A percentile compares a stretch with the other conserved stretches of the same genome.
Conservation (phyloP, 805 yeast genomes). For the Metschnikowia similis region DNA sequence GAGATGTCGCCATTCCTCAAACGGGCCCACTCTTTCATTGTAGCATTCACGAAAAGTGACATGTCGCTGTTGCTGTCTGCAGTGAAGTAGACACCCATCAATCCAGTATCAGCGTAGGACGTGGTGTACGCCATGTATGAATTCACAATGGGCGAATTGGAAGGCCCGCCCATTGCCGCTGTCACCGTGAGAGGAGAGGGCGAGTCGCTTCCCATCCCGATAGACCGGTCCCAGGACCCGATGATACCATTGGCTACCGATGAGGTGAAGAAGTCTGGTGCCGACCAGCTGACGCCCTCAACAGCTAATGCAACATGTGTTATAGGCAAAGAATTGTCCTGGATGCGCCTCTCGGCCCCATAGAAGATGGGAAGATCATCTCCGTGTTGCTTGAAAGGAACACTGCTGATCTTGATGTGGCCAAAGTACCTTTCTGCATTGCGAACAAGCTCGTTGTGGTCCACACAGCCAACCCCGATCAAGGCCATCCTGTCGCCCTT, state of each 20-base stretch:
- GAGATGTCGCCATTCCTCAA: conserved; percentile 72
- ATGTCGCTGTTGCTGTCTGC: conserved; percentile 71
- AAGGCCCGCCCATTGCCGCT: conserved; percentile 53
- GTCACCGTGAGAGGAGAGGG: conserved; percentile 82
- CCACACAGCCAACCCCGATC: conserved; percentile 94
- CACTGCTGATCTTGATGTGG: conserved; percentile 54
- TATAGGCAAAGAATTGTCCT: conserved; percentile 77
- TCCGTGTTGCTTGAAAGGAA: conserved; percentile 70
- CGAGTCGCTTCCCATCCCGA: conserved; percentile 76
- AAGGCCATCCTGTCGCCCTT: conserved; percentile 96
- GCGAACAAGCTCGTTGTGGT: conserved; percentile 76
- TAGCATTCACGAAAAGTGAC: conserved; percentile 65
- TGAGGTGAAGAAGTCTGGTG: conserved; percentile 92
- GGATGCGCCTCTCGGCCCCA: conserved; percentile 82
- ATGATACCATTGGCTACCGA: conserved; percentile 94
- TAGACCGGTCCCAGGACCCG: conserved; percentile 95
- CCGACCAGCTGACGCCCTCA: conserved; percentile 98
- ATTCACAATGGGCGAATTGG: conserved; percentile 71
- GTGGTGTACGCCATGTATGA: conserved; percentile 96
- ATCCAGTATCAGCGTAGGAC: conserved; percentile 93
- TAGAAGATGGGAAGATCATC: conserved; percentile 74
- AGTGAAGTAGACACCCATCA: conserved; percentile 94
- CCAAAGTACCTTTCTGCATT: conserved; percentile 77
- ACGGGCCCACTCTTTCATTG: conserved; percentile 85
- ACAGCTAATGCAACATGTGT: conserved; percentile 91